phyloP scores from a whole-genome alignment of 2,329 filamentous ascomycete species.

The Claviceps purpurea region DNA sequence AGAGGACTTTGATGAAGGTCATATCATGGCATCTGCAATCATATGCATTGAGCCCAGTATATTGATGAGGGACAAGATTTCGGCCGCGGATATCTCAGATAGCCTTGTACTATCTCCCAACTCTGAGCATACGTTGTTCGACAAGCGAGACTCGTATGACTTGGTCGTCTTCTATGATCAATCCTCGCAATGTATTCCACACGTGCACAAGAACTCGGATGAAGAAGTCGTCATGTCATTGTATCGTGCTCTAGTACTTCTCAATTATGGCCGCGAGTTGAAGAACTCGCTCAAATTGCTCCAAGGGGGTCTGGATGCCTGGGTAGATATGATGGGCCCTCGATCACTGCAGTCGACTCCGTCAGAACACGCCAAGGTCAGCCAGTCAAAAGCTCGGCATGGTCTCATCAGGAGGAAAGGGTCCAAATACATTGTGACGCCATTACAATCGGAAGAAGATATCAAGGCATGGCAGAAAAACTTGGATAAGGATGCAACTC shows the following conservation, averaged over 20 bases:
- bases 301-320: constrained; percentile 71
- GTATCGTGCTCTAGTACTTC: constrained; percentile 67
- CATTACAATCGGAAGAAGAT: constrained; percentile 71
- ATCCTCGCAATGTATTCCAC: constrained; percentile 37
- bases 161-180: constrained; percentile 87
- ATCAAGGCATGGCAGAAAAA: constrained; percentile 68
- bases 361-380: constrained; percentile 13
- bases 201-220: constrained; percentile 21
- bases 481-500: constrained; percentile 51
- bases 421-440: constrained; percentile 41
- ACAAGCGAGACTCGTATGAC: constrained; percentile 61
- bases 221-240: constrained; percentile 54
- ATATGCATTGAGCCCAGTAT: constrained; percentile 82
- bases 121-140: constrained; percentile 65
- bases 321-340: constrained; percentile 68
- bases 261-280: constrained; percentile 66
- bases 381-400: constrained; percentile 10
- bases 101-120: constrained; percentile 57
- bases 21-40: constrained; percentile 70
- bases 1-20: constrained; percentile 72
- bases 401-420: constrained; percentile 22
- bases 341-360: constrained; percentile 41
- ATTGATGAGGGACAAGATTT: constrained; percentile 53
- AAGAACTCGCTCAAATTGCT: constrained; percentile 64
- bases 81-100: constrained; percentile 48